A percentile compares a stretch with the other conserved stretches of the same genome.
Evolutionary conservation across 2,329 filamentous ascomycete species (phyloP).

Genomic region (Microcyclosporella mali): DNA sequence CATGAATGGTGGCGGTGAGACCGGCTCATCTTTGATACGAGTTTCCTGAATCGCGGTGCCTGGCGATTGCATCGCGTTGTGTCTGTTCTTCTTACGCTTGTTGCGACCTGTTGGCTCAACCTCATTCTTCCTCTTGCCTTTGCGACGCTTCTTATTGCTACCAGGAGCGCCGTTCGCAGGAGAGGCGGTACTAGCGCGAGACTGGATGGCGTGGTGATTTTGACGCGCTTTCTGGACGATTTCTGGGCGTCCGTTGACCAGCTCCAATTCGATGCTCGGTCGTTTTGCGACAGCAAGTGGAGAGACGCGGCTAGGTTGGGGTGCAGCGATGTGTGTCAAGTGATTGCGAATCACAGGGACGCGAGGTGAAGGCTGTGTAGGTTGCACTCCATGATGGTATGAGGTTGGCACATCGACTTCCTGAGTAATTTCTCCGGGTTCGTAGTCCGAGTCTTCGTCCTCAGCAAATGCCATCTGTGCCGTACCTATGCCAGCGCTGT

Average conservation of each 20-base stretch:
- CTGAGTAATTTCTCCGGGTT: constrained; percentile 31
- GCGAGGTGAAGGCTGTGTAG: constrained; percentile 35
- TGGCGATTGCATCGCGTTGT: constrained; percentile 31
- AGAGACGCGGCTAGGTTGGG: constrained; percentile 66
- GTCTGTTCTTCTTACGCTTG: constrained; percentile 30
- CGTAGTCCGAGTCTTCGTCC: constrained; percentile 33
- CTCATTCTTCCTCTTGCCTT: constrained; percentile 33
- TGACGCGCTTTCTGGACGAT: constrained; percentile 23
- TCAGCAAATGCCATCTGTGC: constrained; percentile 18
- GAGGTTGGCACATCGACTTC: constrained; percentile 19
- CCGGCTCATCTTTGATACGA: constrained; percentile 57
- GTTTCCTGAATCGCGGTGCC: constrained; percentile 36
- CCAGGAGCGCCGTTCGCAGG: constrained; percentile 17
- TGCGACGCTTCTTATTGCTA: constrained; percentile 22
- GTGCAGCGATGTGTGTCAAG: constrained; percentile 56
- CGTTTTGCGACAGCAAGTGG: constrained; percentile 50
- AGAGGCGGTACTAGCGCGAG: constrained; percentile 25
- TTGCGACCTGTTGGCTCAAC: constrained; percentile 13
- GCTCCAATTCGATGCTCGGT: constrained; percentile 41
- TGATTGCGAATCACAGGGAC: constrained; percentile 66
- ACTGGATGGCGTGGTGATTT: constrained; percentile 18
- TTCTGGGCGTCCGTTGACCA: constrained; percentile 37
- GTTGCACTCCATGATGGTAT: constrained; percentile 11
- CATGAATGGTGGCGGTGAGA: constrained; percentile 54
- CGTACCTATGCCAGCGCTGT: constrained; percentile 14